Conservation (phyloP, 345 rosid genomes). For the Eucalyptus curtisii region DNA sequence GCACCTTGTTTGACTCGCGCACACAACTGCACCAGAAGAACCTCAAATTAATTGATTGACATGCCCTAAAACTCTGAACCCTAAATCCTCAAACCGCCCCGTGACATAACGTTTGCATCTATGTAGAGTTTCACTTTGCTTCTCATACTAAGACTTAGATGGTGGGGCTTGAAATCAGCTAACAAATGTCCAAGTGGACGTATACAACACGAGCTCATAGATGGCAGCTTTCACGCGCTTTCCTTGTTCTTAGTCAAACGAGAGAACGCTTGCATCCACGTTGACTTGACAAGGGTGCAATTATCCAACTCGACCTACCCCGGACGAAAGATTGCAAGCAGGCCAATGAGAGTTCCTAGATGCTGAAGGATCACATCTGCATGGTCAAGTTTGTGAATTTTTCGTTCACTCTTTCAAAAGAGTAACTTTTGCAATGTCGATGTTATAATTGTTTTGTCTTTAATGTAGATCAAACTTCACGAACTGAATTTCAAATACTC, state of each 20-base stretch:
- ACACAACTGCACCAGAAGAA: neutral
- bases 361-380: neutral
- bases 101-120: neutral
- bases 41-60: neutral
- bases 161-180: neutral
- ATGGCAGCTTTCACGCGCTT: neutral
- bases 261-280: neutral
- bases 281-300: neutral
- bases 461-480: neutral
- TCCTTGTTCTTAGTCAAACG: neutral
- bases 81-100: neutral
- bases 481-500: neutral
- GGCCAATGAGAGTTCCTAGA: neutral
- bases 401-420: neutral
- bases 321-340: neutral
- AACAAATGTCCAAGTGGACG: neutral
- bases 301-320: neutral
- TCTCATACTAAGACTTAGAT: neutral
- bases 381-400: neutral
- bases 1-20: neutral
- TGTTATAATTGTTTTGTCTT: neutral
- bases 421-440: neutral
- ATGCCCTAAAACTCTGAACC: neutral
- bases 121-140: neutral
- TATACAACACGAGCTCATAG: neutral